Evolutionary conservation across 148 eudicot species (phyloP).

Genomic region (Fagopyrum tataricum): DNA sequence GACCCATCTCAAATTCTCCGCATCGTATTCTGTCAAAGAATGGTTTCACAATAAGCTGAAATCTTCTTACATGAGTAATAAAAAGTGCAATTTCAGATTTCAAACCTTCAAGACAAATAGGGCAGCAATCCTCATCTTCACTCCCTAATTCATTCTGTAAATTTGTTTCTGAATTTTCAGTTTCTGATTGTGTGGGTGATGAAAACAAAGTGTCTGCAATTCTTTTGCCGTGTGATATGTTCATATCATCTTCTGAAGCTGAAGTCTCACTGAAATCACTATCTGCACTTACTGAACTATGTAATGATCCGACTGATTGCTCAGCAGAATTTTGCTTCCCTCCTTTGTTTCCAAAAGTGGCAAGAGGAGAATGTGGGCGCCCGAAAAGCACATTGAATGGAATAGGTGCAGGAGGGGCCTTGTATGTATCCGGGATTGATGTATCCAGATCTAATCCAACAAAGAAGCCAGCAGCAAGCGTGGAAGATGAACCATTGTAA

Average conservation of each 20-base stretch:
- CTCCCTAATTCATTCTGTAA: slow-evolving; percentile 20
- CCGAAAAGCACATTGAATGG: slow-evolving; percentile 77
- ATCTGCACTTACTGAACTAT: neutral
- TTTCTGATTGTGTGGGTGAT: slow-evolving; percentile 47
- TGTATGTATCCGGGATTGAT: slow-evolving; percentile 73
- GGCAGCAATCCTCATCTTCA: slow-evolving; percentile 80
- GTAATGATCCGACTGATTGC: slow-evolving; percentile 17
- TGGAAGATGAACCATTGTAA: slow-evolving; percentile 42
- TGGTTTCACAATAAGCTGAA: neutral
- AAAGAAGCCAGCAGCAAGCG: slow-evolving; percentile 43
- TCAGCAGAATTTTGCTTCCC: slow-evolving; percentile 22
- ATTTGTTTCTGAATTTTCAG: slow-evolving; percentile 34
- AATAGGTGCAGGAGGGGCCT: slow-evolving; percentile 79
- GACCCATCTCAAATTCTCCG: slow-evolving; percentile 60
- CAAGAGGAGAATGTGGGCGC: slow-evolving; percentile 37
- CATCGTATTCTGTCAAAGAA: slow-evolving; percentile 55
- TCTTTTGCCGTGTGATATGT: slow-evolving; percentile 29
- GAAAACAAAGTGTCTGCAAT: slow-evolving; percentile 34
- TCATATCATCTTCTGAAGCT: slow-evolving; percentile 22
- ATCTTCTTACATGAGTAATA: neutral
- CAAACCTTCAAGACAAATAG: slow-evolving; percentile 89
- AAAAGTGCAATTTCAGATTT: neutral
- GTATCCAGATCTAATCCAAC: slow-evolving; percentile 64
- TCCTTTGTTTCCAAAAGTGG: slow-evolving; percentile 25
- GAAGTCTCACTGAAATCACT: slow-evolving; percentile 24